Conservation (phyloP, 2,329 filamentous ascomycete species). For the Furcasterigmium sp. region DNA sequence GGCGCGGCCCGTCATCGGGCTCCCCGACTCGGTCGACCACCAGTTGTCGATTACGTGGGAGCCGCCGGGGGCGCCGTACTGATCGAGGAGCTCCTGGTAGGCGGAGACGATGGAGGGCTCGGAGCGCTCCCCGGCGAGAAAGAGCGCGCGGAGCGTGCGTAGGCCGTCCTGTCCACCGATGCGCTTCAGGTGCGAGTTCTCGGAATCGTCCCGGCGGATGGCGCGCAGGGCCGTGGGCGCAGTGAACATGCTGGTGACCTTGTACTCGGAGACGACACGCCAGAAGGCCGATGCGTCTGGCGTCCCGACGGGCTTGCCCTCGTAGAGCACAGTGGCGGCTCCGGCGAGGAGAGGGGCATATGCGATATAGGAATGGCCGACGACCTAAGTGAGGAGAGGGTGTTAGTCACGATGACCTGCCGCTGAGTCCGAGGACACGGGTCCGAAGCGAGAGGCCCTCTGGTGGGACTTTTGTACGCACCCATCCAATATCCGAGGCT, state of each 20-base stretch:
- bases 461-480: constrained; percentile 11
- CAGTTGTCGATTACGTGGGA: constrained; percentile 55
- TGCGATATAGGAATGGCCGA: constrained; percentile 73
- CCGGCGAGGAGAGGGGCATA: constrained; percentile 84
- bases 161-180: constrained; percentile 66
- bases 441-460: too few species aligned
- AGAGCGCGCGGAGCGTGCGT: constrained; percentile 67
- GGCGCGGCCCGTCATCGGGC: constrained; percentile 52
- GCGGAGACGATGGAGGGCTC: constrained; percentile 80
- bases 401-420: background rate
- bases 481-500: constrained; percentile 88
- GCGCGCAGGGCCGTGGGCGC: constrained; percentile 83
- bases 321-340: constrained; percentile 81
- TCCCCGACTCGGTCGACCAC: constrained; percentile 57
- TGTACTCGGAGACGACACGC: constrained; percentile 79
- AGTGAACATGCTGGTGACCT: constrained; percentile 78
- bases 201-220: constrained; percentile 79
- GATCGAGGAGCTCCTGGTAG: constrained; percentile 68
- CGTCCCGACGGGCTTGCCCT: constrained; percentile 90
- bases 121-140: constrained; percentile 83
- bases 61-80: constrained; percentile 58
- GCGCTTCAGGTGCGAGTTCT: constrained; percentile 59
- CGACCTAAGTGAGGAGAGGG: constrained; percentile 24
- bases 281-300: constrained; percentile 85
- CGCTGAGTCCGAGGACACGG: too few species aligned